Conservation (phyloP, 345 rosid species). For the Citrus inodora region DNA sequence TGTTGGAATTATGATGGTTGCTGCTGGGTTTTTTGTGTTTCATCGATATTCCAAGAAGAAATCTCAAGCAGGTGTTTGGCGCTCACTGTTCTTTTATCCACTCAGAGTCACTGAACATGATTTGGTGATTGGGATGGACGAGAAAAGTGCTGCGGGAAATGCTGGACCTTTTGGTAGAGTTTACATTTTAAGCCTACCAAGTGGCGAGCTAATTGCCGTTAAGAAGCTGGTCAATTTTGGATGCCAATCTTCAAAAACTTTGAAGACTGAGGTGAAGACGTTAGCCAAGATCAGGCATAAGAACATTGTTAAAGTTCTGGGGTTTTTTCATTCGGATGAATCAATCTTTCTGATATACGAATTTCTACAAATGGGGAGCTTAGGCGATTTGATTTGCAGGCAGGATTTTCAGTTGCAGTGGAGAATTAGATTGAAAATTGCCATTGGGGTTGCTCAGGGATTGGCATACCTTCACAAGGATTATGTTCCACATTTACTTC, state of each 20-base stretch:
- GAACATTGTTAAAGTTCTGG: conserved; percentile 72
- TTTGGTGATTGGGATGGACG: conserved; percentile 59
- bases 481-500: conserved; percentile 71
- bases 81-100: conserved; percentile 77
- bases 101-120: conserved; percentile 76
- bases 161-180: conserved; percentile 67
- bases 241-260: conserved; percentile 53
- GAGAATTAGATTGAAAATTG: conserved; percentile 74
- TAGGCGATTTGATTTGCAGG: conserved; percentile 56
- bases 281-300: conserved; percentile 81
- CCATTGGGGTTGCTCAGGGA: conserved; percentile 81
- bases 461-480: conserved; percentile 77
- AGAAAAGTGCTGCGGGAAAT: conserved; percentile 53
- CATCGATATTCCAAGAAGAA: conserved; percentile 53
- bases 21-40: conserved; percentile 46
- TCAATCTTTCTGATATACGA: conserved; percentile 73
- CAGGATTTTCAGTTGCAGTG: conserved; percentile 57
- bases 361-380: conserved; percentile 64
- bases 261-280: conserved; percentile 80
- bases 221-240: conserved; percentile 70
- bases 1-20: conserved; percentile 42
- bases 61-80: conserved; percentile 54
- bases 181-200: conserved; percentile 55
- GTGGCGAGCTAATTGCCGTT: conserved; percentile 74
- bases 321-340: conserved; percentile 76